Evolutionary conservation across 352 stramenopile species (phyloP).

Genomic region (Phytophthora nicotianae): DNA sequence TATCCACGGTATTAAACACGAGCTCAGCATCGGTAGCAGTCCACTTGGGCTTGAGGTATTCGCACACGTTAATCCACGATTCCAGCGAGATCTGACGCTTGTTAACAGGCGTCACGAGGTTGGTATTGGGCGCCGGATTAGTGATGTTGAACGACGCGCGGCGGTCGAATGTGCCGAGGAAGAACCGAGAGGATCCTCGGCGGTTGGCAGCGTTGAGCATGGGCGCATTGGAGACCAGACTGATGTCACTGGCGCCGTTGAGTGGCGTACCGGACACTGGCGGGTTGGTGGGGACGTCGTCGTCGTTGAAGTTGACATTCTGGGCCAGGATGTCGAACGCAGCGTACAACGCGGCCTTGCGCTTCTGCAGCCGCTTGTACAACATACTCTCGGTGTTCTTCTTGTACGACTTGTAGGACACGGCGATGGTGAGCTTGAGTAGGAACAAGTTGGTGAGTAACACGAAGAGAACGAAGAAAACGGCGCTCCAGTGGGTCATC

Average conservation of each 20-base stretch:
- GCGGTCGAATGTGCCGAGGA: slow-evolving; percentile 44
- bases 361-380: slow-evolving; percentile 86
- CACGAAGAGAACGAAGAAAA: slow-evolving; percentile 85
- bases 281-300: slow-evolving; percentile 15
- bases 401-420: slow-evolving; percentile 88
- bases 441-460: slow-evolving; percentile 83
- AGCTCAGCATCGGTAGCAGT: slow-evolving; percentile 70
- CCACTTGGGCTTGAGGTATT: slow-evolving; percentile 80
- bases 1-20: slow-evolving; percentile 83
- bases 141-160: slow-evolving; percentile 51
- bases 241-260: slow-evolving; percentile 32
- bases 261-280: slow-evolving; percentile 9
- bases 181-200: slow-evolving; percentile 73
- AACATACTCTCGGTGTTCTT: slow-evolving; percentile 86
- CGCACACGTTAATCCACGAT: slow-evolving; percentile 73
- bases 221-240: slow-evolving; percentile 28
- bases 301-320: slow-evolving; percentile 58
- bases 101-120: slow-evolving; percentile 50
- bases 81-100: slow-evolving; percentile 67
- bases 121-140: slow-evolving; percentile 27
- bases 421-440: slow-evolving; percentile 84
- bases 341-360: slow-evolving; percentile 75
- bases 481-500: slow-evolving; percentile 74
- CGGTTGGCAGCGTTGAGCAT: slow-evolving; percentile 46
- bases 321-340: slow-evolving; percentile 79